Percentiles rank a stretch among this genome's conserved stretches.
phyloP scores from a whole-genome alignment of 768 basidiomycete genomes.

The Boletus eberwhitei region DNA sequence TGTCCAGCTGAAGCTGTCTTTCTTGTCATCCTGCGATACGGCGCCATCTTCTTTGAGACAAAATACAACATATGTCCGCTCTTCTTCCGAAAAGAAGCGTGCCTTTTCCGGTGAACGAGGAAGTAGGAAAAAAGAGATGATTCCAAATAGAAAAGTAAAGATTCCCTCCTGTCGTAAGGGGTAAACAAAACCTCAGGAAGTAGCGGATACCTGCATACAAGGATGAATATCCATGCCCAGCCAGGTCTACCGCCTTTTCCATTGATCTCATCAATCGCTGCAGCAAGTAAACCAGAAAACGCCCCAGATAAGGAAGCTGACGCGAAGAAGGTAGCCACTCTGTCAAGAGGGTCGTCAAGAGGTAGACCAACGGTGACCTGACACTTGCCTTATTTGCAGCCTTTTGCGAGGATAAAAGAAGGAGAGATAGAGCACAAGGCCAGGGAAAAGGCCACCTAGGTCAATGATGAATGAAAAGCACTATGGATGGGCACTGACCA shows the following conservation, averaged over 20 bases:
- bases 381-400: slow-evolving; percentile 22
- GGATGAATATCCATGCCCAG: slow-evolving; percentile 61
- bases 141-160: slow-evolving; percentile 59
- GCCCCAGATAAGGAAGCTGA: slow-evolving; percentile 54
- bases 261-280: slow-evolving; percentile 54
- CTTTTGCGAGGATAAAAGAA: slow-evolving; percentile 39
- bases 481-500: background rate
- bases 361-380: background rate
- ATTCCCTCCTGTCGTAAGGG: slow-evolving; percentile 45
- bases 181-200: background rate
- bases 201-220: slow-evolving; percentile 29
- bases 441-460: slow-evolving; percentile 55
- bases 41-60: slow-evolving; percentile 24
- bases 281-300: slow-evolving; percentile 62
- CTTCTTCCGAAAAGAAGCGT: slow-evolving; percentile 49
- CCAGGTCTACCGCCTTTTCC: slow-evolving; percentile 48
- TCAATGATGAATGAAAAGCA: background rate
- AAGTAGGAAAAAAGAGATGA: slow-evolving; percentile 46
- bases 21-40: slow-evolving; percentile 40
- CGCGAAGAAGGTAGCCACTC: slow-evolving; percentile 39
- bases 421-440: slow-evolving; percentile 55
- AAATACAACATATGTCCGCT: slow-evolving; percentile 44
- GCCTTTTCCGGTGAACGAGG: slow-evolving; percentile 43
- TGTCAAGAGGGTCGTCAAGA: slow-evolving; percentile 7
- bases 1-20: slow-evolving; percentile 52